Percentiles rank a stretch among this genome's conserved stretches.
These are phyloP conservation scores for Dissophora globulifera DNA, from an alignment of 192 early-diverging fungal genomes.

Conservation along the genomic window DNA sequence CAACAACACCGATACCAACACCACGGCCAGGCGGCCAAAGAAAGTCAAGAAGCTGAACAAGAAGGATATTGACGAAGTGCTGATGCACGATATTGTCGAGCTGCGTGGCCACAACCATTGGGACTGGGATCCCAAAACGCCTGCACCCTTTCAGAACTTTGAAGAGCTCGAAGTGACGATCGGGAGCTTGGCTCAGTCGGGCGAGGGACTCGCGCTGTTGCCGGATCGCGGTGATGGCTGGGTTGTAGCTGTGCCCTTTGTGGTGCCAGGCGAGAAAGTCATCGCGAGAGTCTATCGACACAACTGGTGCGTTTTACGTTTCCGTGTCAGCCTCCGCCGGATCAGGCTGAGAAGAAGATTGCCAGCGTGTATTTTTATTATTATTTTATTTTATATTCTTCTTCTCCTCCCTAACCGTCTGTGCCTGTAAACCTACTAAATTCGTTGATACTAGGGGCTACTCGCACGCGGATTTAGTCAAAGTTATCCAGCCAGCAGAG, in stretches of 20 bases:
- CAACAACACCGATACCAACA: background rate
- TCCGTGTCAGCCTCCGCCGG: too few species aligned
- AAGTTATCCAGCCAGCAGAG: slow-evolving; percentile 40
- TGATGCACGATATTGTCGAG: slow-evolving; percentile 50
- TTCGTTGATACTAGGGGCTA: too few species aligned
- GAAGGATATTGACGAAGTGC: slow-evolving; percentile 50
- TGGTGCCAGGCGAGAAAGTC: slow-evolving; percentile 43
- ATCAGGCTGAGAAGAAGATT: too few species aligned
- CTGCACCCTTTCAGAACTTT: slow-evolving; percentile 51
- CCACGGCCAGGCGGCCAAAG: slow-evolving; percentile 20
- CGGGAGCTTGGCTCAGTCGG: slow-evolving; percentile 45
- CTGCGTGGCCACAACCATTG: slow-evolving; percentile 43
- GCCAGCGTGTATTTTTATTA: too few species aligned
- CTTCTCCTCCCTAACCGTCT: too few species aligned
- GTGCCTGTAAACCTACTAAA: too few species aligned
- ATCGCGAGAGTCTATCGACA: slow-evolving; percentile 49
- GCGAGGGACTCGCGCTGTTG: slow-evolving; percentile 37
- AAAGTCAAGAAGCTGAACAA: slow-evolving; percentile 50
- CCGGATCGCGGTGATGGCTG: slow-evolving; percentile 51
- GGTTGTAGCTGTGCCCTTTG: slow-evolving; percentile 45
- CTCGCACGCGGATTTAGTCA: slow-evolving; percentile 49
- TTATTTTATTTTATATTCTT: too few species aligned
- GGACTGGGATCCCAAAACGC: slow-evolving; percentile 45
- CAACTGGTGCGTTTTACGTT: slow-evolving; percentile 40
- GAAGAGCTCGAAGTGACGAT: slow-evolving; percentile 49